phyloP scores from a whole-genome alignment of 345 rosid species.

The Ailanthus altissimus region DNA sequence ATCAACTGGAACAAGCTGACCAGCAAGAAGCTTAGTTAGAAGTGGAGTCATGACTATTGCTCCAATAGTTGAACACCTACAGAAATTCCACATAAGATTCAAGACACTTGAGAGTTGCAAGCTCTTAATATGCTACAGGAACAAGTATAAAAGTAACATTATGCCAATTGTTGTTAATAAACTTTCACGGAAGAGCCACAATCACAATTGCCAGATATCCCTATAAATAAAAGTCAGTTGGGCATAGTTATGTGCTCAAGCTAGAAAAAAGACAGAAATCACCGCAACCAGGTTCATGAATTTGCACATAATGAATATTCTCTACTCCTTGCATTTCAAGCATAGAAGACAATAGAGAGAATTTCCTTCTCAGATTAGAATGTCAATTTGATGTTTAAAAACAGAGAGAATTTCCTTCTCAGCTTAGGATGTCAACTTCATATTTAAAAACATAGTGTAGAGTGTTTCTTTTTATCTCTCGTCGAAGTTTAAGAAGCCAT shows the following conservation, averaged over 20 bases:
- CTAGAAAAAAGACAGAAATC: background rate
- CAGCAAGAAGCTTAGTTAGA: constrained; percentile 97
- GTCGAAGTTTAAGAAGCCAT: background rate
- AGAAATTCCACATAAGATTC: constrained; percentile 19
- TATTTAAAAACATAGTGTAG: constrained; percentile 1
- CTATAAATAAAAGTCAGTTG: background rate
- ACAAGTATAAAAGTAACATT: background rate
- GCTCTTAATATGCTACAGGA: background rate
- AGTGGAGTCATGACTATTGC: constrained; percentile 99
- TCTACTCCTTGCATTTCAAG: background rate
- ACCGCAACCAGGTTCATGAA: background rate
- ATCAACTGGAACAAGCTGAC: constrained; percentile 99
- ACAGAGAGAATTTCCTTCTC: background rate
- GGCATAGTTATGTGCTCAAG: constrained; percentile 2
- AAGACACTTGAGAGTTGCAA: constrained; percentile 18
- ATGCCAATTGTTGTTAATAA: background rate
- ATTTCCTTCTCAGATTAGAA: background rate
- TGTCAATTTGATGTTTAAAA: too few relatives aligned
- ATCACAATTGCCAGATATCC: background rate
- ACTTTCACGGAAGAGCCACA: background rate
- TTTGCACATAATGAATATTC: background rate
- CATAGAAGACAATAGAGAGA: background rate
- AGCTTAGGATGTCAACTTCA: background rate
- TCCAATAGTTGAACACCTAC: constrained; percentile 94
- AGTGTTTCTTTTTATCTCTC: background rate